Percentiles rank a stretch among this genome's conserved stretches.
phyloP scores from a whole-genome alignment of 2,329 filamentous ascomycete species.

The Botrytis hyacinthi region DNA sequence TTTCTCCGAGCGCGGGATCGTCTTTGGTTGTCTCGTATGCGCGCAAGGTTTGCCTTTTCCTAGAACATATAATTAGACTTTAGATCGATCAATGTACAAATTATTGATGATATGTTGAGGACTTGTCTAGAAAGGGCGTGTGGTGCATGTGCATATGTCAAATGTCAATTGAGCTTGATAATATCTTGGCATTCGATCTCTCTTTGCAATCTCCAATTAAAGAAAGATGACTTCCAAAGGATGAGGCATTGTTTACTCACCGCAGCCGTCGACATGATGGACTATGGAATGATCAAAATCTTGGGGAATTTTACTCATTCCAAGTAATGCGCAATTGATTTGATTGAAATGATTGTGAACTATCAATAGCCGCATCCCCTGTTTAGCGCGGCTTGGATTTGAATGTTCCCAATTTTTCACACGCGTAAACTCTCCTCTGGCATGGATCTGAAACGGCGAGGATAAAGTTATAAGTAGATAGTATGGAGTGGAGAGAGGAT shows the following conservation, averaged over 20 bases:
- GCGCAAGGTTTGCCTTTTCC: slow-evolving; percentile 45
- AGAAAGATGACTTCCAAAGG: not conserved
- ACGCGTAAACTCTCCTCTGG: not conserved
- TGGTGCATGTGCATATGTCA: not conserved
- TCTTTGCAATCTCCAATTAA: not conserved
- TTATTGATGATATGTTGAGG: not conserved
- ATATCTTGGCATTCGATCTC: slow-evolving; percentile 4
- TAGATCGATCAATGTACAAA: not conserved
- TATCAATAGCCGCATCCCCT: slow-evolving; percentile 5
- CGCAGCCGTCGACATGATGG: slow-evolving; percentile 8
- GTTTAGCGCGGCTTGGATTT: not conserved
- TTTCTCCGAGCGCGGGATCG: slow-evolving; percentile 71
- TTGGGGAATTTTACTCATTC: not conserved
- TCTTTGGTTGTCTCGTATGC: slow-evolving; percentile 74
- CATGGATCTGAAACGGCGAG: not conserved
- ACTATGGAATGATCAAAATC: not conserved
- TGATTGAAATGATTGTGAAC: not conserved
- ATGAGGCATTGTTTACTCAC: slow-evolving; percentile 2
- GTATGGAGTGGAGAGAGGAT: not conserved
- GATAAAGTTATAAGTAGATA: not conserved
- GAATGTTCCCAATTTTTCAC: not conserved
- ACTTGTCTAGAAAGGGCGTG: not conserved
- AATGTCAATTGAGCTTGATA: not conserved
- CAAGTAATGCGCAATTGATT: slow-evolving; percentile 2
- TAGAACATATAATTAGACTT: slow-evolving; percentile 20